These are phyloP conservation scores for Russula sp. DNA, from an alignment of 768 basidiomycete genomes.

Conservation along the genomic window DNA sequence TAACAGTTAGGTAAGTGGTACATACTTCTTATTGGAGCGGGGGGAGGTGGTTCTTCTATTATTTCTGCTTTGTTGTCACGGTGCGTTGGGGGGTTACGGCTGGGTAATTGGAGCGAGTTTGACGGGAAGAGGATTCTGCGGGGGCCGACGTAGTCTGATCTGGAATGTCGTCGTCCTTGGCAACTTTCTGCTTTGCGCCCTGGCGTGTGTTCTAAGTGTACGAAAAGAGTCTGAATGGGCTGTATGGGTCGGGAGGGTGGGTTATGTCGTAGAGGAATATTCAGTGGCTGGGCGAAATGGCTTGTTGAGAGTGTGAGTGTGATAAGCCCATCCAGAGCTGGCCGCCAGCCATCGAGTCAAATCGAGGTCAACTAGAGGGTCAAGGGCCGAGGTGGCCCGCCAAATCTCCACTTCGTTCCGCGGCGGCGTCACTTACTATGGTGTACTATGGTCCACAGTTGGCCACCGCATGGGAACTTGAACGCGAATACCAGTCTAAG, in stretches of 20 bases:
- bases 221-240: slow-evolving; percentile 44
- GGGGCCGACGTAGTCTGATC: slow-evolving; percentile 21
- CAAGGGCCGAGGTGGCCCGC: slow-evolving; percentile 9
- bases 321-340: slow-evolving; percentile 90
- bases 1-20: slow-evolving; percentile 36
- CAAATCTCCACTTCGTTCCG: slow-evolving; percentile 19
- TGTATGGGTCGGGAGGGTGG: slow-evolving; percentile 31
- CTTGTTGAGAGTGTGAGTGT: slow-evolving; percentile 70
- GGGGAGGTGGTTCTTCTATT: slow-evolving; percentile 44
- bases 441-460: too few species aligned
- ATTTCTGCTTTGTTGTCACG: slow-evolving; percentile 40
- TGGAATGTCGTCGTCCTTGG: slow-evolving; percentile 28
- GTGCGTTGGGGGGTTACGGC: slow-evolving; percentile 18
- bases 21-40: slow-evolving; percentile 15
- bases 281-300: slow-evolving; percentile 43
- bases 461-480: too few species aligned
- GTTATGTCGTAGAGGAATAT: slow-evolving; percentile 39
- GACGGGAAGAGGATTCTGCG: slow-evolving; percentile 21
- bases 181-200: slow-evolving; percentile 27
- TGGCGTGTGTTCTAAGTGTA: slow-evolving; percentile 48
- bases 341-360: slow-evolving; percentile 83
- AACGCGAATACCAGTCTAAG: too few species aligned
- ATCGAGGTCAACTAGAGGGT: too few species aligned
- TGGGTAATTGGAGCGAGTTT: slow-evolving; percentile 22
- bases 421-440: too few species aligned